Base-by-base conservation (phyloP, 352 stramenopile species). In the Phytopythium montanum region DNA sequence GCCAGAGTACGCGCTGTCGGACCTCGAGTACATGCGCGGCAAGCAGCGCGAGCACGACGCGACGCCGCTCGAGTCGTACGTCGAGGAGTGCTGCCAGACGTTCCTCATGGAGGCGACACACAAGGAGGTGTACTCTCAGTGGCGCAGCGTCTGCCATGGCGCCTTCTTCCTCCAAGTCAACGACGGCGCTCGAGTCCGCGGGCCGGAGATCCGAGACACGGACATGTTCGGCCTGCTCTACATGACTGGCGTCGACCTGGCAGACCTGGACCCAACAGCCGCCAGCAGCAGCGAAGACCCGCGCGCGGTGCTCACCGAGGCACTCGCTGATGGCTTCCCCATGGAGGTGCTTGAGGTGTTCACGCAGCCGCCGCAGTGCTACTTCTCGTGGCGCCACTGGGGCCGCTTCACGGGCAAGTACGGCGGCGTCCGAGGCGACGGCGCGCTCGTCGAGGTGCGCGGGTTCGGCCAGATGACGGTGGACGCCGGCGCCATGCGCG, bases 341-440 rank as follows among this genome's bases (percentile, higher is more conserved):
- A 84, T 94, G 71, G 85, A 92, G 53, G 78, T 94, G 14, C 66
- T 92, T 13, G 67, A 90, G 23, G 85, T 92, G 49, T 94, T 81
- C 56, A 92, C 85, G 28, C 80, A 88, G 58, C 80, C 79, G 28
- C 85, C 85, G 26, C 68, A 78, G 39, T 90, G 84, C 59, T 84
- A 91, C 59, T 94, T 94, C 46, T 73, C 79, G 36, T 94, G 85
- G 85, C 71, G 82, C 14, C 85, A 94, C 61, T 94, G 85, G 85
- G 85, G 80, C 0, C 69, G 73, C 10, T 94, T 92, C 61, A 81
- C 78, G 0, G 85, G 85, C 19, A 72, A 72, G 23, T 90, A 80
- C 66, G 70, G 77, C 46, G 85, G 82, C 26, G 62, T 87, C 8
- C 79, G 81, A 23, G 82, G 85, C 38, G 73, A 89, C 50, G 79